Conservation (phyloP, 2,329 filamentous ascomycete genomes). For the Aphanoascus verrucosus region DNA sequence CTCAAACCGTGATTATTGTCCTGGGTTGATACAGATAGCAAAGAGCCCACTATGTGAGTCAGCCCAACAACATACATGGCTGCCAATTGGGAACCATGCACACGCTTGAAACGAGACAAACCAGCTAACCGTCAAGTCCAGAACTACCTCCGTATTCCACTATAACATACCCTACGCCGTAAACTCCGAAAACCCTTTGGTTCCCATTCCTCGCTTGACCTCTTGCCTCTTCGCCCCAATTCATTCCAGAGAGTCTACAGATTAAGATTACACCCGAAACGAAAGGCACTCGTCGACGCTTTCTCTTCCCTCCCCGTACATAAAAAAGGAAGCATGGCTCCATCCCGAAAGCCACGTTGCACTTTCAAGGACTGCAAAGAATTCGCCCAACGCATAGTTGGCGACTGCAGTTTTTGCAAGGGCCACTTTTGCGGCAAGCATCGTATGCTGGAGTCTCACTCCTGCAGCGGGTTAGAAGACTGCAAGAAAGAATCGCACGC, state of each 20-base stretch:
- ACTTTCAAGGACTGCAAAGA: conserved; percentile 82
- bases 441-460: conserved; percentile 84
- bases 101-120: background rate
- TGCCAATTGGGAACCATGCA: background rate
- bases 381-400: conserved; percentile 81
- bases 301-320: background rate
- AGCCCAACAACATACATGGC: background rate
- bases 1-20: too few species aligned
- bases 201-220: background rate
- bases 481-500: conserved; percentile 97
- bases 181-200: background rate
- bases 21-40: too few species aligned
- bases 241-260: background rate
- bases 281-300: background rate
- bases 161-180: background rate
- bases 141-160: background rate
- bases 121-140: background rate
- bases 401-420: conserved; percentile 89
- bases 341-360: conserved; percentile 58
- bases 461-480: conserved; percentile 84
- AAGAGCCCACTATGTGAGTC: too few species aligned
- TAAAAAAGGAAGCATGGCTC: conserved; percentile 17
- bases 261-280: background rate
- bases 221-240: background rate
- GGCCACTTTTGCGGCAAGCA: conserved; percentile 95